Evolutionary conservation across 2,329 filamentous ascomycete species (phyloP), one percentile per base, ranked within the genome.

Genomic region (Eutypella sp.): DNA sequence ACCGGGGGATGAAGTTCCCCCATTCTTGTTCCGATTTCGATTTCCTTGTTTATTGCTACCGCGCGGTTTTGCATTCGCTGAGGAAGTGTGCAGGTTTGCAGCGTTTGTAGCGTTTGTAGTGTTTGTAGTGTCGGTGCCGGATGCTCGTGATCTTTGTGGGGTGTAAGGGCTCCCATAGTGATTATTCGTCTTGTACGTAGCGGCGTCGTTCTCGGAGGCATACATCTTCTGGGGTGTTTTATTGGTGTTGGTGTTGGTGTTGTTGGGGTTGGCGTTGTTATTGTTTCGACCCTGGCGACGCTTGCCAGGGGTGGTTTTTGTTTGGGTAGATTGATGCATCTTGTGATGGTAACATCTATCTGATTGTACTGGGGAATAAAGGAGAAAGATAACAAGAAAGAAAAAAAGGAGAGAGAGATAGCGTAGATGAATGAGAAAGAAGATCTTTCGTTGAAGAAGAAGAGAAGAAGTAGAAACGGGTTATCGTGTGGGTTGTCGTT

Each of bases 181-280:
- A 53, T 58, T 61, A 42, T 24, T 39, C 18, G 54, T 57, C 48
- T 57, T 66, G 52, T 62, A 66, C 51, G 51, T 63, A 38, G 59
- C 64, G 53, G 67, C 63, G 55, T 82, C 79, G 55, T 75, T 80
- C 60, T 82, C 79, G 3, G 79, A 82, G 20, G 75, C 78, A 56
- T 81, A 81, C n/a, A 70, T 72, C 61, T 76, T 81, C 48, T 73
- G 73, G 10, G 71, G 57, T 6, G 36, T 24, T 7, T 22, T 39
- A 18, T 13, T 23, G 16, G 61, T 57, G 43, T 62, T 65, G 36
- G 64, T 54, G 51, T 56, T 60, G 53, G 70, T 60, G n/a, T 61
- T 57, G 43, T 63, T 64, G 36, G 65, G 54, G 51, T 56, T 60
- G 16, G 62, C 56, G 44, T 63, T 65, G 36, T 65, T 54, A 52